A percentile compares a stretch with the other conserved stretches of the same genome.
phyloP scores from a whole-genome alignment of 306 rosid genomes.

The Gleditsia sinensis region DNA sequence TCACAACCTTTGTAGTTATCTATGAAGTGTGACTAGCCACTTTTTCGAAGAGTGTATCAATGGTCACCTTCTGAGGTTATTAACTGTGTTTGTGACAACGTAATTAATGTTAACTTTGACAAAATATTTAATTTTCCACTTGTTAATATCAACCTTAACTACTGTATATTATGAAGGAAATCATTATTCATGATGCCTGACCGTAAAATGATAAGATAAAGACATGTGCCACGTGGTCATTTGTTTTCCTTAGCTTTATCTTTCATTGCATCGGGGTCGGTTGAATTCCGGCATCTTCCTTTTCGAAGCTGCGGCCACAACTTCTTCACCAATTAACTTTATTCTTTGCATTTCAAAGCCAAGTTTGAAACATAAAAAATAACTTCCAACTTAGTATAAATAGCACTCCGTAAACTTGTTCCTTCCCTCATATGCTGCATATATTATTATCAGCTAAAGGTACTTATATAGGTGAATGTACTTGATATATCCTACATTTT shows the following conservation, averaged over 20 bases:
- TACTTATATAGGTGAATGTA: slow-evolving; percentile 28
- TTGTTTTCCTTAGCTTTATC: slow-evolving; percentile 71
- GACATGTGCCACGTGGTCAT: slow-evolving; percentile 65
- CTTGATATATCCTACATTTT: slow-evolving; percentile 8
- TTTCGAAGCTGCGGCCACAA: slow-evolving; percentile 43
- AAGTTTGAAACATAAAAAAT: slow-evolving; percentile 27
- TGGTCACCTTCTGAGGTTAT: slow-evolving; percentile 46
- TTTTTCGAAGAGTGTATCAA: slow-evolving; percentile 51
- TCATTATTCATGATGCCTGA: slow-evolving; percentile 29
- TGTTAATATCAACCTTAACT: background rate
- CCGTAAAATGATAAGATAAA: slow-evolving; percentile 46
- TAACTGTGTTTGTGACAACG: background rate
- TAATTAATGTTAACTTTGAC: slow-evolving; percentile 1
- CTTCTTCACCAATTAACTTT: slow-evolving; percentile 40
- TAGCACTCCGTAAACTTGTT: background rate
- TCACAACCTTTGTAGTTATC: slow-evolving; percentile 64
- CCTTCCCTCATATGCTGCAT: slow-evolving; percentile 26
- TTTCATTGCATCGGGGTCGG: slow-evolving; percentile 75
- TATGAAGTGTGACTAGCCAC: slow-evolving; percentile 72
- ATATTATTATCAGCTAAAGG: background rate
- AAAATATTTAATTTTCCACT: background rate
- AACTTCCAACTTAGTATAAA: background rate
- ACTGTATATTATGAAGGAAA: slow-evolving; percentile 11
- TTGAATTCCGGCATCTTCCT: slow-evolving; percentile 86
- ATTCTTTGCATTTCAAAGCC: slow-evolving; percentile 30